Conservation (phyloP, 352 stramenopile species). For the Phytophthora hybrid region DNA sequence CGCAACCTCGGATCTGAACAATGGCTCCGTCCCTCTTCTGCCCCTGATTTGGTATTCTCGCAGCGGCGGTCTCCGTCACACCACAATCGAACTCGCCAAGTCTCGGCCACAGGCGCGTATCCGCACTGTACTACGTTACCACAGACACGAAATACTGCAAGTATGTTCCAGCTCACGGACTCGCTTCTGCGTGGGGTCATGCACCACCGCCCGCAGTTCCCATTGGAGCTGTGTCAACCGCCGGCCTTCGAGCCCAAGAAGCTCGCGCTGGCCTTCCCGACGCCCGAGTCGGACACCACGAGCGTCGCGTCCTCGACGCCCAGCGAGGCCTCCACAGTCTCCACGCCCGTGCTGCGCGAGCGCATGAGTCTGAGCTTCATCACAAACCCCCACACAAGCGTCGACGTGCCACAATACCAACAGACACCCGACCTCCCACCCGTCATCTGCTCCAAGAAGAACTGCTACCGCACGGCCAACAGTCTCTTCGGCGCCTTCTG, state of each 20-base stretch:
- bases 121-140: slow-evolving; percentile 24
- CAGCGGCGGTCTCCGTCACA: slow-evolving; percentile 8
- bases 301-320: slow-evolving; percentile 38
- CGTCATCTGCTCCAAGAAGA: slow-evolving; percentile 68
- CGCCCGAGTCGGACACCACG: slow-evolving; percentile 32
- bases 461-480: slow-evolving; percentile 63
- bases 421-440: background rate
- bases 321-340: slow-evolving; percentile 33
- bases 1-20: slow-evolving; percentile 32
- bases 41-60: slow-evolving; percentile 35
- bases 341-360: slow-evolving; percentile 33
- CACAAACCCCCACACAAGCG: slow-evolving; percentile 40
- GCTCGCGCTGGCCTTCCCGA: slow-evolving; percentile 28
- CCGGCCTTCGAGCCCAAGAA: slow-evolving; percentile 31
- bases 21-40: slow-evolving; percentile 33
- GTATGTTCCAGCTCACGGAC: slow-evolving; percentile 42
- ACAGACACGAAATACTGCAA: background rate
- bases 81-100: slow-evolving; percentile 39
- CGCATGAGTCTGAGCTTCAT: slow-evolving; percentile 78
- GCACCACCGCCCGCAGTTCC: slow-evolving; percentile 40
- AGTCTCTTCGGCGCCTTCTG: slow-evolving; percentile 64
- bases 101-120: slow-evolving; percentile 37
- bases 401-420: no score
- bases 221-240: slow-evolving; percentile 33
- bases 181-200: slow-evolving; percentile 31